Conservation (phyloP, 768 basidiomycete species). For the Mycena capillaripes region DNA sequence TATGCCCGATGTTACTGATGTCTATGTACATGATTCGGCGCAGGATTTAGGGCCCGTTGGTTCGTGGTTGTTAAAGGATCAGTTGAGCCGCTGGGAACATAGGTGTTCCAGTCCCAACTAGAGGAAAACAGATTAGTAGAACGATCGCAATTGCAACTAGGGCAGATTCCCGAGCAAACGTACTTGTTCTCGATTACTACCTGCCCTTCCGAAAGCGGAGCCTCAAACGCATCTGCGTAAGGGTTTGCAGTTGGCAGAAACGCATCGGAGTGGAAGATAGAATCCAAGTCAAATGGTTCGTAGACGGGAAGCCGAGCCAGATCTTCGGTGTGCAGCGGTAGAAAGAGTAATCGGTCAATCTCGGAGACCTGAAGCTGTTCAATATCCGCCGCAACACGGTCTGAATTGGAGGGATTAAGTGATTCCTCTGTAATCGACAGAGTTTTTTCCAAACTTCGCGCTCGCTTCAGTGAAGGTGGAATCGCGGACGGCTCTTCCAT, state of each 20-base stretch:
- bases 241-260: not conserved
- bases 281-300: constrained; percentile 27
- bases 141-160: no score
- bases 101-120: not conserved
- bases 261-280: constrained; percentile 19
- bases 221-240: not conserved
- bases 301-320: constrained; percentile 27
- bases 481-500: not conserved
- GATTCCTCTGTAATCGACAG: not conserved
- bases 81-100: no score
- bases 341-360: constrained; percentile 28
- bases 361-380: constrained; percentile 16
- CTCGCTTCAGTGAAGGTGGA: constrained; percentile 27
- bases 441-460: constrained; percentile 1
- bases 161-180: no score
- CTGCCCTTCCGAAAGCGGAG: not conserved
- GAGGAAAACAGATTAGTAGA: not conserved
- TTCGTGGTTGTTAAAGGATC: no score
- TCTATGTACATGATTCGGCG: no score
- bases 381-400: not conserved
- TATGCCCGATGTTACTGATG: no score
- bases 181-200: not conserved
- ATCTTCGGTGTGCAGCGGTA: constrained; percentile 30
- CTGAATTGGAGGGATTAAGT: not conserved
- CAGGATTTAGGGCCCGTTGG: no score